Evolutionary conservation across 1,284 basidiomycete species (phyloP).

Genomic region (Puccinia novopanici): DNA sequence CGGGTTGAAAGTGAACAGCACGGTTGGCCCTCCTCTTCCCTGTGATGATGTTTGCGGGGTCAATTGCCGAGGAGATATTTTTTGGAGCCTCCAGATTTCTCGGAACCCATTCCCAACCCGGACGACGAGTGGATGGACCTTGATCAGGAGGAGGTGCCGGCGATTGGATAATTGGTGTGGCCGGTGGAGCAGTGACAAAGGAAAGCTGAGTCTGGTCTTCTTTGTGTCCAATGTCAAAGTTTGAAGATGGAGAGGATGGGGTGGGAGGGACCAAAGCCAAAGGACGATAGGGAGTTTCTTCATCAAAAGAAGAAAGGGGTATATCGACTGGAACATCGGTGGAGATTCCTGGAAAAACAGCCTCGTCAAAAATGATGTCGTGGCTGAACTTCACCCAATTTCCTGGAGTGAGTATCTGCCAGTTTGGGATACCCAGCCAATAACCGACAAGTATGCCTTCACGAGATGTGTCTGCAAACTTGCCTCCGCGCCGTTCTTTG

Average conservation of each 20-base stretch:
- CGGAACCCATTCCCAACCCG: not conserved
- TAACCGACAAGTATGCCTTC: slow-evolving; percentile 15
- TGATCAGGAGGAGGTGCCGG: no score
- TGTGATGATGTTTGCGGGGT: slow-evolving; percentile 4
- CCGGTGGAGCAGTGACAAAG: no score
- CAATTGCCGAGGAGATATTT: not conserved
- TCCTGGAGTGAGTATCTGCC: not conserved
- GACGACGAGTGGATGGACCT: no score
- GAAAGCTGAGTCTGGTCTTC: no score
- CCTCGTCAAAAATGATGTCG: slow-evolving; percentile 16
- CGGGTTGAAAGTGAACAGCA: not conserved
- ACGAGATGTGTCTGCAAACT: not conserved
- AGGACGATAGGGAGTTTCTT: not conserved
- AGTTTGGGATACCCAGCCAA: slow-evolving; percentile 12
- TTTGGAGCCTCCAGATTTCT: not conserved
- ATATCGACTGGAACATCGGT: not conserved
- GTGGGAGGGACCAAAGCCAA: no score
- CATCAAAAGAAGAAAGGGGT: not conserved
- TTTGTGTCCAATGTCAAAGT: no score
- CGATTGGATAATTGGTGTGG: no score
- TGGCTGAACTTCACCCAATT: not conserved
- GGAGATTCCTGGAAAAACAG: slow-evolving; percentile 7
- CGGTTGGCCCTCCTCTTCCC: slow-evolving; percentile 6
- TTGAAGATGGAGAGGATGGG: no score
- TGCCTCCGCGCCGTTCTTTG: not conserved